Evolutionary conservation across 2,329 filamentous ascomycete species (phyloP), one percentile per base, ranked within the genome.

Genomic region (Didymella keratinophila): DNA sequence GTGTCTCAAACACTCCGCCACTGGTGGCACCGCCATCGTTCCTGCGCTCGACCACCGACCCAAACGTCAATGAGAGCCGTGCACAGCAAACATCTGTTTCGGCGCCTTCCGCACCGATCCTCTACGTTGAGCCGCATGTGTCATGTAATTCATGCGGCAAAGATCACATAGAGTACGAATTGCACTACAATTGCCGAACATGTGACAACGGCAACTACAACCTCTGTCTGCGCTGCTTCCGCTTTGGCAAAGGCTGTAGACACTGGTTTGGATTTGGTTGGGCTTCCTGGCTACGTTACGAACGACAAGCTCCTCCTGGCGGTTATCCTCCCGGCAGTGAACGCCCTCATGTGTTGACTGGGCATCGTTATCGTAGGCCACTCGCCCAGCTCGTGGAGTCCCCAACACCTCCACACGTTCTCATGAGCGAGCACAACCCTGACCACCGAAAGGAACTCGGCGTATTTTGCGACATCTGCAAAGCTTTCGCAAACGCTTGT

Each of bases 191-290:
- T 71, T 98, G 94, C 76, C 76, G 79, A 2, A 81, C 82, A 48
- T 97, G 94, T 75, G 81, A 85, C 16, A 79, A 83, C 6, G 92
- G 91, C 0, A 81, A 86, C 45, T 96, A 89, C 82, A 89, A 93
- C 72, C 81, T 97, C 11, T 98, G 94, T 71, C 78, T 90, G 2
- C 83, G 83, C 63, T 98, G 94, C 78, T 97, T 96, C 74, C 87
- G 92, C 27, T 74, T 80, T 12, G 89, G 89, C 9, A 86, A 86
- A 69, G 93, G 93, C 11, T 98, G 94, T 73, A 82, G 87, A 18
- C 86, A 95, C 72, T 97, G 93, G 92, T 93, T 89, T 67, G 93
- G 94, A 1, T 97, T 97, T 73, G 91, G 91, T 3, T 83, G 89
- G 66, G 84, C 85, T 4, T 92, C 92, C 0, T 86, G 87, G 79